Evolutionary conservation across 2,329 filamentous ascomycete genomes (phyloP).

Genomic region (Rugonectria rugulosa): DNA sequence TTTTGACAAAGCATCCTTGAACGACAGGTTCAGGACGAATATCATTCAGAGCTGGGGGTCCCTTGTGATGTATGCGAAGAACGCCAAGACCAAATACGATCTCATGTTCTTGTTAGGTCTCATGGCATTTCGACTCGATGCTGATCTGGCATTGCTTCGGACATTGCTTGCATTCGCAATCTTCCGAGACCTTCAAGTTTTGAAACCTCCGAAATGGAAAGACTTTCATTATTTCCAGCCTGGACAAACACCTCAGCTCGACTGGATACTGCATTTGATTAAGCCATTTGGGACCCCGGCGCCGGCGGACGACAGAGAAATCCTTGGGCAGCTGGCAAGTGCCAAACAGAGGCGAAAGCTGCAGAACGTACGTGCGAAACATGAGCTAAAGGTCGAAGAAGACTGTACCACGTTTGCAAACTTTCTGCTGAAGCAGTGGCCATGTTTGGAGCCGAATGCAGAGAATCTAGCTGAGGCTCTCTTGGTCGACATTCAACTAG

Average conservation of each 20-base stretch:
- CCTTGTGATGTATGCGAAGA: slow-evolving; percentile 20
- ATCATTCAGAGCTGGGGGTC: slow-evolving; percentile 32
- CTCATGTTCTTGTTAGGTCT: slow-evolving; percentile 35
- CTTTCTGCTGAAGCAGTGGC: slow-evolving; percentile 36
- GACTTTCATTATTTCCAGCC: slow-evolving; percentile 34
- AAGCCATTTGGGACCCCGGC: slow-evolving; percentile 27
- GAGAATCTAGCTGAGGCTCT: slow-evolving; percentile 20
- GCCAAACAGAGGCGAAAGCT: slow-evolving; percentile 33
- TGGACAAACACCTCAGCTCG: slow-evolving; percentile 28
- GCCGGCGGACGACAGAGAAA: slow-evolving; percentile 10
- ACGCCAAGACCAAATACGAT: slow-evolving; percentile 20
- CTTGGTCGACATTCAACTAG: slow-evolving; percentile 33
- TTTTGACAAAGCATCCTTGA: slow-evolving; percentile 28
- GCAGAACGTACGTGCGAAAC: slow-evolving; percentile 26
- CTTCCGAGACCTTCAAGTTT: slow-evolving; percentile 27
- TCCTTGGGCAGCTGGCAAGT: slow-evolving; percentile 30
- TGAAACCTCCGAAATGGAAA: slow-evolving; percentile 29
- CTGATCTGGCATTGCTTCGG: slow-evolving; percentile 29
- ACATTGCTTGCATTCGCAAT: slow-evolving; percentile 32
- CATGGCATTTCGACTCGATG: slow-evolving; percentile 33
- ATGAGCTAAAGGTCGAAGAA: slow-evolving; percentile 33
- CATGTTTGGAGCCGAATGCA: slow-evolving; percentile 33
- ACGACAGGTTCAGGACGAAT: slow-evolving; percentile 30
- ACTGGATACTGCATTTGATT: slow-evolving; percentile 28
- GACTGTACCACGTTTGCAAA: slow-evolving; percentile 33